These are phyloP conservation scores for Achaetomiella virescens DNA, from an alignment of 495 filamentous ascomycete species.

Conservation along the genomic window DNA sequence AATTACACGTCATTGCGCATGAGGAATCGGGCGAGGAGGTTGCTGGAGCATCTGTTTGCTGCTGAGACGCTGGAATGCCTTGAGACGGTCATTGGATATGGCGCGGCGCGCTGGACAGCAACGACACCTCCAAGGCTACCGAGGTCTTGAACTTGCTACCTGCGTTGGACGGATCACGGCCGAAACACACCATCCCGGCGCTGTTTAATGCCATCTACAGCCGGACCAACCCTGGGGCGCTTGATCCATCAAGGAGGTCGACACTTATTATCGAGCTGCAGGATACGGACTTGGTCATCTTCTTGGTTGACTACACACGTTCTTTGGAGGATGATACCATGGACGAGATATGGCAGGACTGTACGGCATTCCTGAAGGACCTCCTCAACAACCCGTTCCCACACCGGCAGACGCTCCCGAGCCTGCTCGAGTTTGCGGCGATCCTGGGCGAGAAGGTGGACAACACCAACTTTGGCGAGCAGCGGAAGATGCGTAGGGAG, in stretches of 20 bases:
- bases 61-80: conserved; percentile 93
- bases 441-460: conserved; percentile 90
- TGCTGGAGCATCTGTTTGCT: conserved; percentile 87
- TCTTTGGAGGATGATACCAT: conserved; percentile 97
- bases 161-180: conserved; percentile 83
- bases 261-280: conserved; percentile 76
- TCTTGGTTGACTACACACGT: conserved; percentile 79
- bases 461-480: conserved; percentile 96
- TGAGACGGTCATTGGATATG: conserved; percentile 82
- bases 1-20: conserved; percentile 82
- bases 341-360: conserved; percentile 97
- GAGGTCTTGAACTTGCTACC: conserved; percentile 78
- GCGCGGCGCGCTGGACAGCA: conserved; percentile 42
- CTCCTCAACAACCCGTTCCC: conserved; percentile 91
- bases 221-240: conserved; percentile 72
- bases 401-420: conserved; percentile 82
- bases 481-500: conserved; percentile 87
- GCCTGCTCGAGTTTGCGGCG: conserved; percentile 79
- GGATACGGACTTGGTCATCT: conserved; percentile 77
- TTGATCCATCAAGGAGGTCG: conserved; percentile 76
- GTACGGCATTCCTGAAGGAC: conserved; percentile 83
- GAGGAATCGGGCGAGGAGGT: conserved; percentile 77
- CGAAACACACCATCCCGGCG: conserved; percentile 89
- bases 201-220: conserved; percentile 97
- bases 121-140: conserved; percentile 33